phyloP scores from a whole-genome alignment of 2,329 filamentous ascomycete genomes.

The Diplodia mutila region DNA sequence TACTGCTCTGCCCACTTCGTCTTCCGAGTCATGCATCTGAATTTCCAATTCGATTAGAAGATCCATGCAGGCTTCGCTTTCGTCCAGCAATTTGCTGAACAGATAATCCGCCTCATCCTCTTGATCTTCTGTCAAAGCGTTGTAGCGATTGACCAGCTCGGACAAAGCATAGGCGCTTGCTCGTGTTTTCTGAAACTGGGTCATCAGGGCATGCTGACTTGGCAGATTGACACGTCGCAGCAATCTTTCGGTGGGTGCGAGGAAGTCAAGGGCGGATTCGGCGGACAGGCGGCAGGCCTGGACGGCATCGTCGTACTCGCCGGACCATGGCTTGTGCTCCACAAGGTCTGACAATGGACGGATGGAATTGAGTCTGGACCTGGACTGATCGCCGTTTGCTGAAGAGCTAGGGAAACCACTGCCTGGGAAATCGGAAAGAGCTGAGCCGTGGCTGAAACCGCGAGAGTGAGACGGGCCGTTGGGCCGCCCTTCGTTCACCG shows the following conservation, averaged over 20 bases:
- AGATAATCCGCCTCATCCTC: slow-evolving; percentile 49
- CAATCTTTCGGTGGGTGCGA: slow-evolving; percentile 20
- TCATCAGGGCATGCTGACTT: slow-evolving; percentile 46
- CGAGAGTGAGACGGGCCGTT: slow-evolving; percentile 60
- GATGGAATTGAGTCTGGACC: slow-evolving; percentile 3
- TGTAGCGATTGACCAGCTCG: slow-evolving; percentile 56
- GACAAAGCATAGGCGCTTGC: slow-evolving; percentile 48
- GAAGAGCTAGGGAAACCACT: slow-evolving; percentile 26
- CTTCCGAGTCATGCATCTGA: slow-evolving; percentile 16
- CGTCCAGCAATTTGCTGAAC: slow-evolving; percentile 40
- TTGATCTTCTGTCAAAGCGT: slow-evolving; percentile 55
- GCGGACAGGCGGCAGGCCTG: slow-evolving; percentile 57
- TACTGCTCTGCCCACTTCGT: slow-evolving; percentile 32
- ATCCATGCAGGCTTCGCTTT: slow-evolving; percentile 42
- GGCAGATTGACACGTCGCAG: slow-evolving; percentile 22
- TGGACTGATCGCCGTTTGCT: slow-evolving; percentile 7
- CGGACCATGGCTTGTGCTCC: slow-evolving; percentile 57
- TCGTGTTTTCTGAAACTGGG: slow-evolving; percentile 39
- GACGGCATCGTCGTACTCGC: slow-evolving; percentile 55
- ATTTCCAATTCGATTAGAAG: slow-evolving; percentile 38
- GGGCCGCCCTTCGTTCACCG: slow-evolving; percentile 56
- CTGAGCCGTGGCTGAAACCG: slow-evolving; percentile 61
- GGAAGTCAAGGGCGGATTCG: slow-evolving; percentile 33
- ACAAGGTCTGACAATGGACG: slow-evolving; percentile 61
- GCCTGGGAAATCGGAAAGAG: slow-evolving; percentile 35